phyloP scores from a whole-genome alignment of 1,284 basidiomycete genomes.

The Cryptococcus amylolentus region DNA sequence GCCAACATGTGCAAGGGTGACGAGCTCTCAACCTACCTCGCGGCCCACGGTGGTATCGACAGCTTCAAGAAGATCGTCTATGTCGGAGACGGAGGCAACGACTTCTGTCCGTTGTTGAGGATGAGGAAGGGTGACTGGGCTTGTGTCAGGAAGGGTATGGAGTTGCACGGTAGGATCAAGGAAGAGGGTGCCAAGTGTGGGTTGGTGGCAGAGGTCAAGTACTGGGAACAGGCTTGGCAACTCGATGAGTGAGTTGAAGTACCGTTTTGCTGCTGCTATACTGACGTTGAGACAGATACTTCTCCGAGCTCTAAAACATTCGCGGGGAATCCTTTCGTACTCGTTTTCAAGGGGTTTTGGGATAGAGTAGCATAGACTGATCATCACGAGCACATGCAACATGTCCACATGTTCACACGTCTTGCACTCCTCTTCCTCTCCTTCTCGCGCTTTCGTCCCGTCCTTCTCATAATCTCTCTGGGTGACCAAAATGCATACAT shows the following conservation, averaged over 20 bases:
- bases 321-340: neutral
- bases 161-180: conserved; percentile 69
- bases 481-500: too few species aligned
- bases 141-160: conserved; percentile 71
- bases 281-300: conserved; percentile 17
- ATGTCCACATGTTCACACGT: neutral
- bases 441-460: too few species aligned
- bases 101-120: conserved; percentile 87
- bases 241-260: conserved; percentile 64
- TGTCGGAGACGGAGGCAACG: conserved; percentile 91
- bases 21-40: conserved; percentile 78
- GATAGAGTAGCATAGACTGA: neutral
- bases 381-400: neutral
- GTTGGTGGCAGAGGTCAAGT: conserved; percentile 66
- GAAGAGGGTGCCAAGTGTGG: conserved; percentile 63
- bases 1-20: conserved; percentile 99
- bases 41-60: conserved; percentile 59
- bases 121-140: conserved; percentile 61
- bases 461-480: too few species aligned
- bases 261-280: neutral
- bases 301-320: conserved; percentile 17
- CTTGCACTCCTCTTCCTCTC: too few species aligned
- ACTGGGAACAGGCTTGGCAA: conserved; percentile 92
- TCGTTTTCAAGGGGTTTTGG: neutral
- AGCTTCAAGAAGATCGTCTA: conserved; percentile 78